Percentiles rank a stretch among this genome's conserved stretches.
phyloP scores from a whole-genome alignment of 176 grass and related monocot species.

The Echinochloa phyllopogon region DNA sequence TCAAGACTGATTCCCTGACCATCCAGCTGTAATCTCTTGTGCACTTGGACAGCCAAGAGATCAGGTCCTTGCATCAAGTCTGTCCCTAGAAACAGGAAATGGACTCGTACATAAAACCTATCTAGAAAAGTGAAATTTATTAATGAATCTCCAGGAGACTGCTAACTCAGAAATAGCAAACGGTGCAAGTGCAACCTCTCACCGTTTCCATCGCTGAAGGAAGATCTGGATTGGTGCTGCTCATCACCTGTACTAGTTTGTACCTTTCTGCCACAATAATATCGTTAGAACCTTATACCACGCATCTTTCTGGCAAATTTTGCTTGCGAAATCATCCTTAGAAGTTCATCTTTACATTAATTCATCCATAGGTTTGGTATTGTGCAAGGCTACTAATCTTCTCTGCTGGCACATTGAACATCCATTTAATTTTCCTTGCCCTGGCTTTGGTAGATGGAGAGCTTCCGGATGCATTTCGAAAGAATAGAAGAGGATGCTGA shows the following conservation, averaged over 20 bases:
- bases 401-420: not conserved
- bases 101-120: not conserved
- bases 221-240: not conserved
- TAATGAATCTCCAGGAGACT: not conserved
- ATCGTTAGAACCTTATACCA: not conserved
- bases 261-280: not conserved
- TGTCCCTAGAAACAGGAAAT: not conserved
- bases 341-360: not conserved
- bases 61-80: not conserved
- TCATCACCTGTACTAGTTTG: not conserved
- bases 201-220: not conserved
- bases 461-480: constrained; percentile 58
- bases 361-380: not conserved
- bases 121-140: not conserved
- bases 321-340: not conserved
- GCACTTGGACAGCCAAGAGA: constrained; percentile 9
- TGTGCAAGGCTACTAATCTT: constrained; percentile 18
- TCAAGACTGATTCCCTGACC: not conserved
- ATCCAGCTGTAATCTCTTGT: not conserved
- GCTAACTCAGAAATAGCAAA: not conserved
- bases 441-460: constrained; percentile 63
- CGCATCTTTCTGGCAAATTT: not conserved
- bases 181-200: not conserved
- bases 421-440: not conserved
- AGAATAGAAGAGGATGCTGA: constrained; percentile 67